phyloP scores from a whole-genome alignment of 106 monocot genomes.

The Apostasia ramifera region DNA sequence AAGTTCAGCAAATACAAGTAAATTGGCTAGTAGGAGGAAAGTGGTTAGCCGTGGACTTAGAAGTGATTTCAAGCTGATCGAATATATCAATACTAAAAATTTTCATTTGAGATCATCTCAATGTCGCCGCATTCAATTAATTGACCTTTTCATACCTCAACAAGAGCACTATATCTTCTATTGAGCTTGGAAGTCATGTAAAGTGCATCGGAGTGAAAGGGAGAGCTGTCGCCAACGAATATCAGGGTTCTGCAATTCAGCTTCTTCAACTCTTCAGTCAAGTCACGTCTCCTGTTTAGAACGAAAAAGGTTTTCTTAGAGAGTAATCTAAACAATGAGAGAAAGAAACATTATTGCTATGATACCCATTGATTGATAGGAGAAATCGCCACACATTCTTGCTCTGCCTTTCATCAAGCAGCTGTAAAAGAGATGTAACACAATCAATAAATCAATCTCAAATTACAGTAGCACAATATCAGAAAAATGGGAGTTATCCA shows the following conservation, averaged over 20 bases:
- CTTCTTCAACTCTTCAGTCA: constrained; percentile 42
- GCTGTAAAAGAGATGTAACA: constrained; percentile 23
- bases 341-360: background rate
- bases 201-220: constrained; percentile 60
- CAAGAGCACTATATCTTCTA: constrained; percentile 64
- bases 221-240: constrained; percentile 69
- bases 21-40: background rate
- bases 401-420: constrained; percentile 49
- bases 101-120: background rate
- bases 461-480: background rate
- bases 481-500: background rate
- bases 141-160: constrained; percentile 35
- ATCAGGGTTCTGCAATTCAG: constrained; percentile 53
- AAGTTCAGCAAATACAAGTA: too few species aligned
- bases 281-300: constrained; percentile 54
- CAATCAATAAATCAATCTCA: background rate
- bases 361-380: constrained; percentile 60
- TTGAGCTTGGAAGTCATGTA: constrained; percentile 67
- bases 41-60: too few species aligned
- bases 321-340: background rate
- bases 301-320: background rate
- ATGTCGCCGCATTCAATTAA: background rate
- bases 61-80: background rate
- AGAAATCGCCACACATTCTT: constrained; percentile 56
- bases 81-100: background rate